Evolutionary conservation across 768 basidiomycete genomes (phyloP), one percentile per base, ranked within the genome.

Genomic region (Russula sp.): DNA sequence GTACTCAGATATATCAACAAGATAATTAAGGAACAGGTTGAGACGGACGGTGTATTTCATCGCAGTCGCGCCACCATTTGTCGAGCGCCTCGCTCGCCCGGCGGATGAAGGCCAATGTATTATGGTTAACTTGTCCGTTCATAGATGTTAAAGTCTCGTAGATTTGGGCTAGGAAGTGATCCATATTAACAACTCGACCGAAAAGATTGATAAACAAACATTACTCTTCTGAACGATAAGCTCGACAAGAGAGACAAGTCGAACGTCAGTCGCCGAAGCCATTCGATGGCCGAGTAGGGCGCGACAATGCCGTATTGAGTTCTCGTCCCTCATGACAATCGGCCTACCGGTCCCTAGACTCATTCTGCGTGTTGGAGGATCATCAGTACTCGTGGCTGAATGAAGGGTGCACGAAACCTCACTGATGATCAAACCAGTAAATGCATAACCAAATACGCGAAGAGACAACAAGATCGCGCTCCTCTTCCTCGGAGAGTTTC

Each of bases 371-470:
- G 60, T 42, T 61, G 34, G 57, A 14, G 18, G 20, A 49, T 61
- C 50, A 51, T 64, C 50, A 51, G 38, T 62, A 71, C 57, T 32
- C 13, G 57, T 49, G 14, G 29, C 32, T 22, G 4, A 48, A 5
- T 52, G 43, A 18, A n/a, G 20, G 29, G 64, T 60, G 32, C 58
- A 47, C 25, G 9, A 57, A 58, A 35, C 78, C 87, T 64, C 68
- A 92, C 91, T 94, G 90, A 75, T 94, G 93, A 76, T 96, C 94
- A 69, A 96, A 93, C 90, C 93, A 93, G 72, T 95, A 96, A 46
- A 96, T 80, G 71, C 93, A 94, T 61, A 95, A 77, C 93, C 93
- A 97, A 64, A 95, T 93, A 54, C 94, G 82, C 2, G 93, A 91
- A 63, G 93, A 94, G 7, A 96, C 87, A 49, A 96, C 90, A 39